These are phyloP conservation scores for Eucalyptus guilfoylei DNA, from an alignment of 345 rosid species.

Conservation along the genomic window DNA sequence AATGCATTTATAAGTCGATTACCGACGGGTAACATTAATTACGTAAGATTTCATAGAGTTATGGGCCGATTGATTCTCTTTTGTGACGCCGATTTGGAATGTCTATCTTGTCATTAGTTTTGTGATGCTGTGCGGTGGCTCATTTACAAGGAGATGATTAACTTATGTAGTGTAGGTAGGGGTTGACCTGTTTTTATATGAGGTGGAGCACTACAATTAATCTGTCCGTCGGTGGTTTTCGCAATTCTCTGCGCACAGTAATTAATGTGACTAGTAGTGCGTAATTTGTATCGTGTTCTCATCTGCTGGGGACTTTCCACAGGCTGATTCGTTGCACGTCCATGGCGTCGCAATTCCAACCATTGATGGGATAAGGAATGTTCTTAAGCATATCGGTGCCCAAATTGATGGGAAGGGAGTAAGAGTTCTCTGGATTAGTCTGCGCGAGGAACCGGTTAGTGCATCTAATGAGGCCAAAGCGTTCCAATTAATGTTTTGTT, in stretches of 20 bases:
- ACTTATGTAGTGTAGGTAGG: background rate
- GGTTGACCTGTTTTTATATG: background rate
- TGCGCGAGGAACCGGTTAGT: slow-evolving; percentile 86
- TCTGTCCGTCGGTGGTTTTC: background rate
- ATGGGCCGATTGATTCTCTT: background rate
- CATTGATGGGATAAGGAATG: slow-evolving; percentile 69
- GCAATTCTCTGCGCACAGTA: background rate
- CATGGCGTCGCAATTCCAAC: slow-evolving; percentile 97
- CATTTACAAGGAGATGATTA: background rate
- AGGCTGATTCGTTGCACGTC: slow-evolving; percentile 73
- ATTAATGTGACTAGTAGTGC: background rate
- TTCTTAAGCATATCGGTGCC: slow-evolving; percentile 73
- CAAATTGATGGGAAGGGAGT: slow-evolving; percentile 47
- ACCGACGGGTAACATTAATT: background rate
- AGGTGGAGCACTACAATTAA: background rate
- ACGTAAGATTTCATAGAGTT: background rate
- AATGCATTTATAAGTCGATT: background rate
- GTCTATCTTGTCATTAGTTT: background rate
- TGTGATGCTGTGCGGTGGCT: background rate
- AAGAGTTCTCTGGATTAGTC: slow-evolving; percentile 80
- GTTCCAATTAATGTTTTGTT: background rate
- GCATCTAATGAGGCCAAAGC: background rate
- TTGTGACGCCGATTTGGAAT: background rate
- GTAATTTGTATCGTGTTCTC: background rate
- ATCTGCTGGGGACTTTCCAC: background rate